Percentiles rank a stretch among this genome's conserved stretches.
Conservation (phyloP, 768 basidiomycete species). For the Tricholoma bakamatsutake region DNA sequence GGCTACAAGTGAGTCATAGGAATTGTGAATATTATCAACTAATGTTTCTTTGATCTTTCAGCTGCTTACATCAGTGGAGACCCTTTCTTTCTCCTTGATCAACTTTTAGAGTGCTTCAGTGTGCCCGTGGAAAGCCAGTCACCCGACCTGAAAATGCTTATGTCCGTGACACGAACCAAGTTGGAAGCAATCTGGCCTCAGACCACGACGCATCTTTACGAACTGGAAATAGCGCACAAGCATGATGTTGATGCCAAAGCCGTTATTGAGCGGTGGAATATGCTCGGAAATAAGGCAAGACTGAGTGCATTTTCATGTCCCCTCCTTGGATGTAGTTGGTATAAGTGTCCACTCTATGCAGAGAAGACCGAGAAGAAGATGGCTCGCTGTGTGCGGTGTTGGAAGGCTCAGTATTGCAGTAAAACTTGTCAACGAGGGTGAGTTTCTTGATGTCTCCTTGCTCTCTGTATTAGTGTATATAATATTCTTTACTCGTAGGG, state of each 20-base stretch:
- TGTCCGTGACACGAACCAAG: background rate
- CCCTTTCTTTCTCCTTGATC: background rate
- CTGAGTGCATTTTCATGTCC: background rate
- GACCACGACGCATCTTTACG: background rate
- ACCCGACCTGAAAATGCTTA: background rate
- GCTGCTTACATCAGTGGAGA: background rate
- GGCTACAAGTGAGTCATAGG: background rate
- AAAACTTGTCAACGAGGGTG: background rate
- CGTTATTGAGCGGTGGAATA: background rate
- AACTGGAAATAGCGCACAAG: background rate
- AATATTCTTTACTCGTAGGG: background rate
- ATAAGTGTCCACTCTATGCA: no score
- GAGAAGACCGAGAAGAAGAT: slow-evolving; percentile 7
- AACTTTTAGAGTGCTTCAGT: background rate
- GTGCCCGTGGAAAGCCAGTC: background rate
- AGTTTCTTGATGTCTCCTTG: background rate
- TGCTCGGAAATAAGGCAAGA: background rate
- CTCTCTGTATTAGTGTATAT: background rate
- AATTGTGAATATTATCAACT: background rate
- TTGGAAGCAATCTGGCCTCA: background rate
- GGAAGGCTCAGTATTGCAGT: background rate
- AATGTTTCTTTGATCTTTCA: background rate
- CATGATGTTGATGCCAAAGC: background rate
- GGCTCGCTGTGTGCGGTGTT: slow-evolving; percentile 7
- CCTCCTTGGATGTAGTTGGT: no score